Evolutionary conservation across 257 asterid genomes (phyloP).

Genomic region (Solanum chiquidenum): DNA sequence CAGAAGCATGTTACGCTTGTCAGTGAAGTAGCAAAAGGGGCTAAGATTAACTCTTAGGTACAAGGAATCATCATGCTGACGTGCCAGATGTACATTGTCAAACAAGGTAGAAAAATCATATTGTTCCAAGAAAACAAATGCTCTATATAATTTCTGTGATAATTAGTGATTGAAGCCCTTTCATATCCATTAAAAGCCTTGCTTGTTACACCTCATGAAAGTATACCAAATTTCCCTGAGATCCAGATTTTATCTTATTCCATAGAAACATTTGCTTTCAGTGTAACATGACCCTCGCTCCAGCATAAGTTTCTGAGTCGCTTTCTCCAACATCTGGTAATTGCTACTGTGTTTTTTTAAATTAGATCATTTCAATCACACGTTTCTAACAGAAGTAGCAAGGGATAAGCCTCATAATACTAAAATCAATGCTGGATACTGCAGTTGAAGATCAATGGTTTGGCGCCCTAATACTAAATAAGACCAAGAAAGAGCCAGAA

Average conservation of each 20-base stretch:
- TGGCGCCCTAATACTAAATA: background rate
- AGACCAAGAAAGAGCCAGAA: background rate
- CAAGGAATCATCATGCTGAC: background rate
- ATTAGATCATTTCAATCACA: background rate
- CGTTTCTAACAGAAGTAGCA: background rate
- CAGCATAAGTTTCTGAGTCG: background rate
- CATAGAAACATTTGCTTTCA: background rate
- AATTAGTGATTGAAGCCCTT: background rate
- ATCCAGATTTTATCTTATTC: background rate
- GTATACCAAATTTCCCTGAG: background rate
- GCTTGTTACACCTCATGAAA: background rate
- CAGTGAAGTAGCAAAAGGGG: background rate
- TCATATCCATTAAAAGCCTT: background rate
- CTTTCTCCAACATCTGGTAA: background rate
- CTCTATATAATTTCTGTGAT: background rate
- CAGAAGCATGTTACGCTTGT: background rate
- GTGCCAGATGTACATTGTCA: background rate
- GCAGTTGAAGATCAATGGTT: background rate
- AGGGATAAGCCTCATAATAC: background rate
- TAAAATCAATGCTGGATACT: background rate
- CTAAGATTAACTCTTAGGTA: background rate
- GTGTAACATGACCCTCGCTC: background rate
- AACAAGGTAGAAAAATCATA: background rate
- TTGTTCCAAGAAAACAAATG: background rate
- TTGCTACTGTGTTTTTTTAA: background rate